phyloP scores from a whole-genome alignment of 257 asterid species.

The Solanum lignicaule region DNA sequence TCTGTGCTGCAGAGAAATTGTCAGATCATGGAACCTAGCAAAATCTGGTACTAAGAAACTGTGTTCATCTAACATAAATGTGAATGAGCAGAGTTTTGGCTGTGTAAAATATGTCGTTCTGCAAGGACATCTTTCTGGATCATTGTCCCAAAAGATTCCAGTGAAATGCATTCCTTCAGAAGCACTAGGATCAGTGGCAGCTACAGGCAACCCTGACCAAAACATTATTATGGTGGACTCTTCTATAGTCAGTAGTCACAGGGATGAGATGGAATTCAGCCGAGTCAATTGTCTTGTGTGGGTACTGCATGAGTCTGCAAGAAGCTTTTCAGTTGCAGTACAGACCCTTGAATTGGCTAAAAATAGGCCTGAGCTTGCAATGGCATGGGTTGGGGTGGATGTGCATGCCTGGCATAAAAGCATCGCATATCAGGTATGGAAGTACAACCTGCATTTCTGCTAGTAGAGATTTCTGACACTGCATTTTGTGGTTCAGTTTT shows the following conservation, averaged over 20 bases:
- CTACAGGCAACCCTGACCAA: conserved; percentile 18
- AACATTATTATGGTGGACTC: conserved; percentile 14
- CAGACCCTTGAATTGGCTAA: conserved; percentile 35
- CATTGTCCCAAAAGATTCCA: neutral
- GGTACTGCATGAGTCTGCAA: conserved; percentile 52
- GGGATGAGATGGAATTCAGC: conserved; percentile 23
- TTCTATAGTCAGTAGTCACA: conserved; percentile 3
- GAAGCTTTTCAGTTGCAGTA: conserved; percentile 41
- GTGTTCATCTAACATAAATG: conserved; percentile 13
- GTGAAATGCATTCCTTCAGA: conserved; percentile 22
- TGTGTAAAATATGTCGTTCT: conserved; percentile 1
- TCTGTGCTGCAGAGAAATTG: conserved; percentile 31
- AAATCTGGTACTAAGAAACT: conserved; percentile 11
- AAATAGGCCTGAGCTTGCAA: conserved; percentile 44
- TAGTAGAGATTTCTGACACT: neutral
- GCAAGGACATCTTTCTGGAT: conserved; percentile 7
- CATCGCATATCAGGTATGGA: conserved; percentile 27
- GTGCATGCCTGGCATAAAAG: conserved; percentile 36
- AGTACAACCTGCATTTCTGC: neutral
- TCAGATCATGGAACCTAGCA: conserved; percentile 14
- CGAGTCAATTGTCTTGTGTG: conserved; percentile 47
- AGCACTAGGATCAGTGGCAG: conserved; percentile 27
- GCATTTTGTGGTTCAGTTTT: neutral
- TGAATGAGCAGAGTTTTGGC: conserved; percentile 21
- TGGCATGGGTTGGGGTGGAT: conserved; percentile 58